Percentiles rank a stretch among this genome's conserved stretches.
phyloP scores from a whole-genome alignment of 257 asterid genomes.

The Haberlea rhodopensis region DNA sequence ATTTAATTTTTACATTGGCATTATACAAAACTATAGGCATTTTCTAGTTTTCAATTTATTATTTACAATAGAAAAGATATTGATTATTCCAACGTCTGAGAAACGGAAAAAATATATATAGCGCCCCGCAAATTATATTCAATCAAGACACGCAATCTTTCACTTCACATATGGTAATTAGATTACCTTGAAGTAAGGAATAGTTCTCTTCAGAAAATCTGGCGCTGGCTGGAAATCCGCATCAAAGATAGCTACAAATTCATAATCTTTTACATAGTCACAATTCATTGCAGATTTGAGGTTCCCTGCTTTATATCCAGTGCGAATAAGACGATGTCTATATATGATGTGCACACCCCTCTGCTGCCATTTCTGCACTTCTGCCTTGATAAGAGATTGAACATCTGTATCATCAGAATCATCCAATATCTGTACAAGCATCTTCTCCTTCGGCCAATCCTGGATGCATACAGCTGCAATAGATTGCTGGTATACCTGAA shows the following conservation, averaged over 20 bases:
- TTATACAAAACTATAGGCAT: background rate
- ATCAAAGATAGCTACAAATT: constrained; percentile 90
- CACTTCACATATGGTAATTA: constrained; percentile 23
- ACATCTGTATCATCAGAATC: constrained; percentile 80
- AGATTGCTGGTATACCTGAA: constrained; percentile 89
- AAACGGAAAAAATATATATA: too few relatives aligned
- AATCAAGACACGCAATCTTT: background rate
- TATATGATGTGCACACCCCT: constrained; percentile 70
- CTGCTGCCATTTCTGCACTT: constrained; percentile 87
- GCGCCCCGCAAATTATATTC: background rate
- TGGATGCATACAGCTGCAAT: constrained; percentile 80
- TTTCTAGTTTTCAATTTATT: constrained; percentile 6
- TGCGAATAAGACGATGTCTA: constrained; percentile 75
- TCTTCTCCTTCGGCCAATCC: constrained; percentile 92
- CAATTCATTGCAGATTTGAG: constrained; percentile 87
- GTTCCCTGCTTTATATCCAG: constrained; percentile 95
- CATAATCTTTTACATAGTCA: constrained; percentile 75
- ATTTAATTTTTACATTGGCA: background rate
- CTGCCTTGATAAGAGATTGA: constrained; percentile 74
- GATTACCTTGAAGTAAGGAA: constrained; percentile 85
- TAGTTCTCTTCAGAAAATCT: constrained; percentile 75
- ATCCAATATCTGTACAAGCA: constrained; percentile 85
- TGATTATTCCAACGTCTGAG: background rate
- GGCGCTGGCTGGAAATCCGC: constrained; percentile 94
- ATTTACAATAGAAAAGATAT: background rate